Conservation (phyloP, 2,329 filamentous ascomycete species). For the Seiridium unicorne region DNA sequence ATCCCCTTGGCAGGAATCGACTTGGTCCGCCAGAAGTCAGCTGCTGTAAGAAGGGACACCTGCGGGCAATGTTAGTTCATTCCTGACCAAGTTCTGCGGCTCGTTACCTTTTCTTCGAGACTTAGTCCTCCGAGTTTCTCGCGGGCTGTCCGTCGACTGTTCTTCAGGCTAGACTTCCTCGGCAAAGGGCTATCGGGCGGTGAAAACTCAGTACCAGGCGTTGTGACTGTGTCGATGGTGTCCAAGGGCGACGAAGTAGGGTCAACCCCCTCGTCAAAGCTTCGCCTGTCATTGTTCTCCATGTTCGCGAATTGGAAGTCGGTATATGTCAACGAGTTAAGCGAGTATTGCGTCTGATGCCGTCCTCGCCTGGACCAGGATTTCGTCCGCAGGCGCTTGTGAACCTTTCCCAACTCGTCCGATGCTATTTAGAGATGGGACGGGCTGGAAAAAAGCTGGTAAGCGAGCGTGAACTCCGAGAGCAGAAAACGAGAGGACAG, state of each 20-base stretch:
- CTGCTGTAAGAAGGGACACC: slow-evolving; percentile 59
- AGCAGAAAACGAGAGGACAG: too few relatives aligned
- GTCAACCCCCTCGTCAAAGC: slow-evolving; percentile 29
- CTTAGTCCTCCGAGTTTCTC: slow-evolving; percentile 52
- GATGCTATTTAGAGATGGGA: too few relatives aligned
- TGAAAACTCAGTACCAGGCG: slow-evolving; percentile 50
- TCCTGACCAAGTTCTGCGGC: neutral
- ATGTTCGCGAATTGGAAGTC: slow-evolving; percentile 12
- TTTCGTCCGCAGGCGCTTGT: too few relatives aligned
- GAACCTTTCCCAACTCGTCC: too few relatives aligned
- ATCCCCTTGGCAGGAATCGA: slow-evolving; percentile 62
- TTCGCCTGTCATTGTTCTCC: slow-evolving; percentile 24
- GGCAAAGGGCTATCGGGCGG: slow-evolving; percentile 41
- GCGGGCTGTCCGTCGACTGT: slow-evolving; percentile 39
- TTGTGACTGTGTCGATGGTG: slow-evolving; percentile 37
- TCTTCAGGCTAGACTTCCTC: slow-evolving; percentile 31
- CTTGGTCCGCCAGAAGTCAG: slow-evolving; percentile 70
- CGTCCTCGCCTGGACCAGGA: too few relatives aligned
- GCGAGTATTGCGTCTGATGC: neutral
- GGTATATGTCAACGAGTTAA: neutral
- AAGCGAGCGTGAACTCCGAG: too few relatives aligned
- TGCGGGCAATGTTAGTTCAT: slow-evolving; percentile 25
- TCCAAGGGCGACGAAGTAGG: slow-evolving; percentile 32
- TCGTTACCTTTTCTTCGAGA: slow-evolving; percentile 54
- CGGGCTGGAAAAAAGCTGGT: too few relatives aligned